Percentiles rank a stretch among this genome's conserved stretches.
phyloP scores from a whole-genome alignment of 306 rosid species.

The Lotus japonicus region DNA sequence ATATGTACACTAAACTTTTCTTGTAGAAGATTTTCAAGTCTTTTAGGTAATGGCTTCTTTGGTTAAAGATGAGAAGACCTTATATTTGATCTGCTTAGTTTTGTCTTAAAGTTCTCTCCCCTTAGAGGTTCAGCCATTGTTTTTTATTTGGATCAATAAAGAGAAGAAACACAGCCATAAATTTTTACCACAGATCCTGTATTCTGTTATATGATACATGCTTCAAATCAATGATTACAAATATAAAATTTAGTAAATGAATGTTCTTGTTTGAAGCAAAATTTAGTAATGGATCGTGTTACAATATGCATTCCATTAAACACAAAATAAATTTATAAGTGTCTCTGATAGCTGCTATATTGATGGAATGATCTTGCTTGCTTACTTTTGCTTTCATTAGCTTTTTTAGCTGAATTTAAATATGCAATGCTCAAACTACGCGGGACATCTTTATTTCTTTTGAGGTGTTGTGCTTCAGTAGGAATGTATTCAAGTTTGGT shows the following conservation, averaged over 20 bases:
- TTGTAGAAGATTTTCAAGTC: not conserved
- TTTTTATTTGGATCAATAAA: no score
- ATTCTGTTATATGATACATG: no score
- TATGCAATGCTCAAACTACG: not conserved
- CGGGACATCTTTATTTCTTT: not conserved
- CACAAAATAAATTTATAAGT: no score
- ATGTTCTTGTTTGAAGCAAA: no score
- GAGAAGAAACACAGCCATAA: no score
- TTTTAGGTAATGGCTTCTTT: not conserved
- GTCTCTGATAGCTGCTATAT: no score
- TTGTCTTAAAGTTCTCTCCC: not conserved
- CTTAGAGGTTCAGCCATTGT: not conserved
- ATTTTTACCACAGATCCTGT: no score
- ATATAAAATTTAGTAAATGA: no score
- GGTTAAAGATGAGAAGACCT: not conserved
- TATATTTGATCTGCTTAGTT: not conserved
- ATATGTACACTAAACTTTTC: not conserved
- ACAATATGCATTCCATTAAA: conserved; percentile 24
- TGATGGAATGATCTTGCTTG: not conserved
- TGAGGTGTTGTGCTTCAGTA: not conserved
- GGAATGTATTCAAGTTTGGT: conserved; percentile 3
- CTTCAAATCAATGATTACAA: no score
- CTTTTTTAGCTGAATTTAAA: not conserved
- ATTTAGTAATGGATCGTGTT: conserved; percentile 36
- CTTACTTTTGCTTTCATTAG: not conserved